phyloP scores from a whole-genome alignment of 192 early-diverging fungal species.

The Gigaspora rosea region DNA sequence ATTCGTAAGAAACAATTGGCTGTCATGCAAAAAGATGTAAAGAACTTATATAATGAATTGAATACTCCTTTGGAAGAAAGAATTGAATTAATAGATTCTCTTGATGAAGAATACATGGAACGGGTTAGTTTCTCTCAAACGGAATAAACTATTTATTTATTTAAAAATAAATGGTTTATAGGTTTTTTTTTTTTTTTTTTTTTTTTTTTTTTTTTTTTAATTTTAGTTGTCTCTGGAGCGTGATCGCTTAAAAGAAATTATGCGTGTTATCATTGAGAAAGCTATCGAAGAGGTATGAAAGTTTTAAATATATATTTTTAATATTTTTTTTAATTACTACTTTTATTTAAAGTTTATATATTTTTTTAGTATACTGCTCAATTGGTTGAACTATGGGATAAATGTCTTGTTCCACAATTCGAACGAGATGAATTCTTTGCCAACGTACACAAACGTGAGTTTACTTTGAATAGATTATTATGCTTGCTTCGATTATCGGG shows the following conservation, averaged over 20 bases:
- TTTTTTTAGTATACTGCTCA: constrained; percentile 11
- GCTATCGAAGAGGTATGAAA: constrained; percentile 28
- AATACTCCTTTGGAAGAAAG: constrained; percentile 11
- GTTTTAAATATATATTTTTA: background rate
- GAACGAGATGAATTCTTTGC: constrained; percentile 32
- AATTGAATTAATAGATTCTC: constrained; percentile 3
- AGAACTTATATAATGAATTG: constrained; percentile 25
- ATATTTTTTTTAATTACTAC: background rate
- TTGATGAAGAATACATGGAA: constrained; percentile 29
- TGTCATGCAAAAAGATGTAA: background rate
- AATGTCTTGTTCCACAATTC: constrained; percentile 32
- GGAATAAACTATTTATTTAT: background rate
- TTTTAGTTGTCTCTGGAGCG: constrained; percentile 7
- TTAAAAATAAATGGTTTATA: background rate
- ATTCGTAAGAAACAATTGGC: background rate
- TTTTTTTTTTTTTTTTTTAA: background rate
- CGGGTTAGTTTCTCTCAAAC: background rate
- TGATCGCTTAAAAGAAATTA: constrained; percentile 26
- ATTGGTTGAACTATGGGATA: constrained; percentile 33
- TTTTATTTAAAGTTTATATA: background rate
- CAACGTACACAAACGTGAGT: constrained; percentile 21
- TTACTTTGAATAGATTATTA: background rate
- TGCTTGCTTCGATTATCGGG: background rate
- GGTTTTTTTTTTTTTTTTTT: background rate
- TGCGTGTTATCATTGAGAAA: constrained; percentile 26